Base-by-base conservation (phyloP, 176 grass and related monocot species). In the Luzula sylvatica region DNA sequence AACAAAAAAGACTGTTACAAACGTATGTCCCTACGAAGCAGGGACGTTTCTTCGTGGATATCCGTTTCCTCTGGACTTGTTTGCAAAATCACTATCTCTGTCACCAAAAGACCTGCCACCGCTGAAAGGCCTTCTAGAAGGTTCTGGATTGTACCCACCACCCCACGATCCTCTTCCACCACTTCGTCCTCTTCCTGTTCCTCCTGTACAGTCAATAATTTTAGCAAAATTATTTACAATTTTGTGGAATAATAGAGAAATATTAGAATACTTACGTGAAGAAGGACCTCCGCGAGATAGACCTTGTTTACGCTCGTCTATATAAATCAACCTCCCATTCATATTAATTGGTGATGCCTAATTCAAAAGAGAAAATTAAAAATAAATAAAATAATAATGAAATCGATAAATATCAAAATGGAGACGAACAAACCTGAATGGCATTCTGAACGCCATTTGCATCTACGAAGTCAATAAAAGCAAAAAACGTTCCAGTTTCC, bases 321-420 rank as follows among this genome's bases (percentile, higher is more conserved):
- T 67, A 75, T 82, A 61, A 66, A 88, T 63, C 23, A 38, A 17
- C 60, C 83, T 74, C 3, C 89, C 89, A 78, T 88, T 95, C 56
- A 95, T 61, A 55, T 88, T 72, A 39, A 95, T 56, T 18, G 89
- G 83, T 75, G 89, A 95, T 75, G 80, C 83, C 89, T 95, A 69
- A 26, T 19, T n/a, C 20, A 54, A 11, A 79, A 71, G 44, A 64
- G 15, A 14, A 5, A 64, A 14, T 60, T 27, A 3, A 0, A 22
- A 42, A 48, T 5, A 4, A 11, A 44, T 13, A 17, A 61, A 62
- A 16, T 35, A 44, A 25, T 12, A 47, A 47, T 18, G 29, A 27
- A 64, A 7, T 35, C 47, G 28, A 50, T n/a, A 23, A 4, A 7
- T 46, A 19, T 64, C 11, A 18, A 25, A 29, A 35, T 13, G 2